Evolutionary conservation across 305 asterid genomes (phyloP), one percentile per base, ranked within the genome.

Genomic region (Nicotiana rustica): DNA sequence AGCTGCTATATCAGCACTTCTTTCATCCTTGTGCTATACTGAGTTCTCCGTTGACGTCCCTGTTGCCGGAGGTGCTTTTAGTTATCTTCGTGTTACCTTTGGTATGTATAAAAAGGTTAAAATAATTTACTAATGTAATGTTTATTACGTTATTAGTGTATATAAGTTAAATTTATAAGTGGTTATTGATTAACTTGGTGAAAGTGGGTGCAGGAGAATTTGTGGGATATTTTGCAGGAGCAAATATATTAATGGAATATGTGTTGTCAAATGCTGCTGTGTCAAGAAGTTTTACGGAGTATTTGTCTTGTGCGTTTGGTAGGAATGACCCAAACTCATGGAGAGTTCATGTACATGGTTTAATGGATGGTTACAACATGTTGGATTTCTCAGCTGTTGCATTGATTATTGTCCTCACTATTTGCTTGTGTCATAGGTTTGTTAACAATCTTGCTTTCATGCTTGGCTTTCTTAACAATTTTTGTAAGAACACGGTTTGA

Each of bases 21-120:
- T 88, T 4, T 88, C 89, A 66, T 85, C 88, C 82, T 76, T 88
- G 83, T 88, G 91, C 64, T 86, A 88, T 19, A 86, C 88, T 66
- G 91, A 88, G 68, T 88, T 88, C 78, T 78, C 88, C 15, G 81
- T 86, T 75, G 83, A 81, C 10, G 75, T 86, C 0, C 91, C 89
- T 0, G 91, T 88, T 18, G 89, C 91, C n/a, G 89, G 91, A 18
- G 91, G 91, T 0, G 91, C 91, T 31, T 88, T 88, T 49, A 88
- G 89, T 33, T 88, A 88, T 55, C 86, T 88, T 4, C 82, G 91
- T 17, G 88, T 88, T 31, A 86, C 91, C 66, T 88, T 88, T 82
- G 91, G 91, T 44, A 44, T 44, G 52, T 44, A 44, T 9, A 44
- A 44, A 44, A 44, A 44, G 52, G 52, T 44, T 9, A 44, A 44